phyloP scores from a whole-genome alignment of 2,329 filamentous ascomycete genomes.

The Tolypocladium paradoxum region DNA sequence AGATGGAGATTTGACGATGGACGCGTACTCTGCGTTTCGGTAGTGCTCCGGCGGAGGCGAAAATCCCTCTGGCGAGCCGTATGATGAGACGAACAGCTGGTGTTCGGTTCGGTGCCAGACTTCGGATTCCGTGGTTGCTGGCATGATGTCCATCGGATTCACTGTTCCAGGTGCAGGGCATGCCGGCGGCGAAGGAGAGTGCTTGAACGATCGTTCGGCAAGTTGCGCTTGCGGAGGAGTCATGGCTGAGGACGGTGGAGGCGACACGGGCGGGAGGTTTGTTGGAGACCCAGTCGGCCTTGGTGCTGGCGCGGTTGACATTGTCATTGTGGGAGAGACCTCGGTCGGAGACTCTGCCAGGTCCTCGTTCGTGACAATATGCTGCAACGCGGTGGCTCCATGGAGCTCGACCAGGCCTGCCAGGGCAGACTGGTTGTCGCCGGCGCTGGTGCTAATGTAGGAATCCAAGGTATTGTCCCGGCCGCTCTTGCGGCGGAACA shows the following conservation, averaged over 20 bases:
- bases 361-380: constrained; percentile 5
- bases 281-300: constrained; percentile 6
- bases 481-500: constrained; percentile 24
- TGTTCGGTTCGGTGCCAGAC: constrained; percentile 26
- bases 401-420: background rate
- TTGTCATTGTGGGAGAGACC: constrained; percentile 8
- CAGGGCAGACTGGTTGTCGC: background rate
- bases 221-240: constrained; percentile 1
- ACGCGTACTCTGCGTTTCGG: background rate
- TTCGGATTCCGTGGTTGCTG: constrained; percentile 26
- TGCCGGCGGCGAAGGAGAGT: constrained; percentile 18
- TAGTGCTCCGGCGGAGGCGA: constrained; percentile 1
- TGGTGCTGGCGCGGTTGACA: constrained; percentile 1
- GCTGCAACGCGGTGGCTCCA: background rate
- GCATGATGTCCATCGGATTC: constrained; percentile 45
- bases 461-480: constrained; percentile 19
- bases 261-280: background rate
- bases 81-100: constrained; percentile 18
- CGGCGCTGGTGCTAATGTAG: constrained; percentile 1
- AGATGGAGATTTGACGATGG: constrained; percentile 11
- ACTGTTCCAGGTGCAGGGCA: constrained; percentile 34
- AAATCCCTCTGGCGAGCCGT: constrained; percentile 11
- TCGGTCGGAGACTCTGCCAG: constrained; percentile 21
- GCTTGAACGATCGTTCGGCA: constrained; percentile 5
- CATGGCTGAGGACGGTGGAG: background rate